Conservation (phyloP, 1,139 yeast genomes). For the Yamadazyma triangularis region DNA sequence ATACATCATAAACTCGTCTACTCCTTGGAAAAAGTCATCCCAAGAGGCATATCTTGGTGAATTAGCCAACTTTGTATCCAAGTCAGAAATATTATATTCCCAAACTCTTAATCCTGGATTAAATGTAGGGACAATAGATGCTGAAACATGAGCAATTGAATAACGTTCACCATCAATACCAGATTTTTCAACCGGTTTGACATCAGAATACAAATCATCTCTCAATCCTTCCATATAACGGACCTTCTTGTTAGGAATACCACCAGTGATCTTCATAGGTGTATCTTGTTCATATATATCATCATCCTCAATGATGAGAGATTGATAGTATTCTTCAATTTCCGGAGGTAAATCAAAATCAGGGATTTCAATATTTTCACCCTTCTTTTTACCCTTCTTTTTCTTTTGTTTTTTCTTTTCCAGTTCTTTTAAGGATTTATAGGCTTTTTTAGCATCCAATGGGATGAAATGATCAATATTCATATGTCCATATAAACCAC, state of each 20-base stretch:
- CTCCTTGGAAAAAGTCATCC: constrained; percentile 49
- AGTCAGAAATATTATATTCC: constrained; percentile 72
- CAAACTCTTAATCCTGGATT: constrained; percentile 80
- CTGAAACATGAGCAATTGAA: constrained; percentile 63
- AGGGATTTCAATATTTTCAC: constrained; percentile 6
- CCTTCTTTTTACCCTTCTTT: constrained; percentile 7
- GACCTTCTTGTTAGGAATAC: constrained; percentile 64
- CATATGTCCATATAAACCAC: constrained; percentile 87
- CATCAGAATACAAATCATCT: constrained; percentile 44
- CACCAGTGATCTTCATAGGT: constrained; percentile 39
- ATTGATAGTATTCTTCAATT: constrained; percentile 6
- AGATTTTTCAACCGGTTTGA: constrained; percentile 40
- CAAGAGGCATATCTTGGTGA: constrained; percentile 36
- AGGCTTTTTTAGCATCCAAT: constrained; percentile 65
- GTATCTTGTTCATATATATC: constrained; percentile 14
- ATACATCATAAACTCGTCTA: constrained; percentile 30
- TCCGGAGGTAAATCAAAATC: constrained; percentile 3
- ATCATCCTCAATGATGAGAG: constrained; percentile 7
- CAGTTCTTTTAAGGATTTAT: constrained; percentile 40
- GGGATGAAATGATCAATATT: constrained; percentile 82
- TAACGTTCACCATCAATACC: constrained; percentile 55
- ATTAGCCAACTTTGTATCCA: constrained; percentile 16
- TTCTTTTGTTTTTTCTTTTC: constrained; percentile 11
- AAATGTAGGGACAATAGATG: constrained; percentile 82
- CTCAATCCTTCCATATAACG: constrained; percentile 55